Evolutionary conservation across 176 grass and related monocot species (phyloP).

Genomic region (Hyparrhenia diplandra): DNA sequence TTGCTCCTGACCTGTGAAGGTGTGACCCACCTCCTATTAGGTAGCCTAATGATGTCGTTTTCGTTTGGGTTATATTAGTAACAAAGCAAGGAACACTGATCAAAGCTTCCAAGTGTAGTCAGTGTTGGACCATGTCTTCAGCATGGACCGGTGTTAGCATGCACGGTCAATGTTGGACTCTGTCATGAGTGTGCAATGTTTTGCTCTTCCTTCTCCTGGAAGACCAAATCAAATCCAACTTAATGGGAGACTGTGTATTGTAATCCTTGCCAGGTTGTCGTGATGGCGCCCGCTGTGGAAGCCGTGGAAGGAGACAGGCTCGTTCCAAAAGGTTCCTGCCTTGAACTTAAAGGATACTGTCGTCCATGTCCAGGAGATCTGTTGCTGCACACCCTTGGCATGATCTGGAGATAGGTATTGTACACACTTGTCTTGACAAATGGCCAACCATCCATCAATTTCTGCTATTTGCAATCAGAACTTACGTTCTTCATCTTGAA

Average conservation of each 20-base stretch:
- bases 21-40: background rate
- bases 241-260: background rate
- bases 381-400: conserved; percentile 97
- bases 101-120: background rate
- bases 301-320: conserved; percentile 17
- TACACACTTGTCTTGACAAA: background rate
- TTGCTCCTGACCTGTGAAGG: background rate
- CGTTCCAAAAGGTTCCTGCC: conserved; percentile 30
- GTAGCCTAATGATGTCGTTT: background rate
- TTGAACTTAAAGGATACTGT: conserved; percentile 87
- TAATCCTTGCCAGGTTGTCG: conserved; percentile 31
- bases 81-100: background rate
- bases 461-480: background rate
- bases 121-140: background rate
- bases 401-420: conserved; percentile 94
- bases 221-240: background rate
- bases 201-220: background rate
- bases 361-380: conserved; percentile 72
- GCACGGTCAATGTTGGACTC: background rate
- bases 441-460: background rate
- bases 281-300: conserved; percentile 67
- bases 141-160: background rate
- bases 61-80: background rate
- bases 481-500: background rate
- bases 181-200: background rate